A percentile compares a stretch with the other conserved stretches of the same genome.
phyloP scores from a whole-genome alignment of 177 flowering plant genomes.

The Vitis hybrid region DNA sequence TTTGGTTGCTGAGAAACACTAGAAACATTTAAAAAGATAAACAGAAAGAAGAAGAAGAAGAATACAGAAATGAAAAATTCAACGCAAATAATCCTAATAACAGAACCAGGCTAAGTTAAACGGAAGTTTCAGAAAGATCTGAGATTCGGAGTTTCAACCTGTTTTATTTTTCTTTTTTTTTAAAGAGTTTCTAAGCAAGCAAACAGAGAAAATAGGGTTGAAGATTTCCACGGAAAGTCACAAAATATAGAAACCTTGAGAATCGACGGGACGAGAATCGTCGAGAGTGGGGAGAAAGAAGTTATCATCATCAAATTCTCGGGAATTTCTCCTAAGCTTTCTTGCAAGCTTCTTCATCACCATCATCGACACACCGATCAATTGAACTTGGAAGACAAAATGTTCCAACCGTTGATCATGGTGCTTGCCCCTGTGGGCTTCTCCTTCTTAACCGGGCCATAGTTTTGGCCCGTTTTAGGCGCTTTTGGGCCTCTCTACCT shows the following conservation, averaged over 20 bases:
- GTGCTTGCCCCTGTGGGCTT: background rate
- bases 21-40: background rate
- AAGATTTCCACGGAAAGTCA: no score
- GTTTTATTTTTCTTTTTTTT: no score
- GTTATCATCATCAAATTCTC: conserved; percentile 34
- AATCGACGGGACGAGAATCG: conserved; percentile 45
- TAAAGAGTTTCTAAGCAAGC: no score
- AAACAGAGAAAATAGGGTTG: no score
- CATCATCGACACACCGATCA: conserved; percentile 1
- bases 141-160: no score
- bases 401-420: no score
- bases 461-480: no score
- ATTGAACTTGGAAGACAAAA: no score
- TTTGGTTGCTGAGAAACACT: background rate
- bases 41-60: conserved; percentile 1
- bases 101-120: no score
- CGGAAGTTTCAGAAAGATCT: no score
- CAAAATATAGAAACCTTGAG: conserved; percentile 5
- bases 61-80: background rate
- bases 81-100: no score
- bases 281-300: conserved; percentile 59
- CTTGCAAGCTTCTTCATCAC: conserved; percentile 33
- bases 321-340: conserved; percentile 38
- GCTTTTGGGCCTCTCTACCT: no score
- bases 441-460: background rate